Percentiles rank a stretch among this genome's conserved stretches.
Evolutionary conservation across 768 basidiomycete genomes (phyloP).

Genomic region (Tricholoma terreum): DNA sequence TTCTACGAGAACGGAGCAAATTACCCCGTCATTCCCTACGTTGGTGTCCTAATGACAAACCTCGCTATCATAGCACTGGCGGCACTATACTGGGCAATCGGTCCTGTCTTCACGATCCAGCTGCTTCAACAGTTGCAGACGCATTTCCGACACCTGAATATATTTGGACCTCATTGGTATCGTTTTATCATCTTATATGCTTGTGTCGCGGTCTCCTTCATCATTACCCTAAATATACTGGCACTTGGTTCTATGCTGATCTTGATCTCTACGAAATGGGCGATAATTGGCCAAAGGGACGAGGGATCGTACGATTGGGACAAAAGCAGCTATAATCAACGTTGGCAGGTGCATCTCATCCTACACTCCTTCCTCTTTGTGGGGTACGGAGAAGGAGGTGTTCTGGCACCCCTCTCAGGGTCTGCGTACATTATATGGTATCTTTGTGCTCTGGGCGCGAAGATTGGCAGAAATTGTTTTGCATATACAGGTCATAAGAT

Average conservation of each 20-base stretch:
- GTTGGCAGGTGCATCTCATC: conserved; percentile 44
- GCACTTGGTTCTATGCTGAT: conserved; percentile 35
- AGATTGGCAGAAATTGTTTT: conserved; percentile 38
- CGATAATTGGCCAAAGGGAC: conserved; percentile 37
- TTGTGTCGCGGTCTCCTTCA: conserved; percentile 37
- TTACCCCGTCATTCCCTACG: conserved; percentile 41
- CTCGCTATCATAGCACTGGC: conserved; percentile 34
- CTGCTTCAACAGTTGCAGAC: conserved; percentile 25
- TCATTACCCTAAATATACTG: conserved; percentile 36
- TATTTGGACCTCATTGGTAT: conserved; percentile 37
- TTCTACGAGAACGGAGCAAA: conserved; percentile 39
- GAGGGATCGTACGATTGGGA: conserved; percentile 44
- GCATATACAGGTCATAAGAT: conserved; percentile 39
- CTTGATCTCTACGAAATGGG: conserved; percentile 41
- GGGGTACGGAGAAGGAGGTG: conserved; percentile 42
- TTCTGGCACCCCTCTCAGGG: conserved; percentile 38
- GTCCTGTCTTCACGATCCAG: conserved; percentile 37
- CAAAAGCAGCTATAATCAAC: conserved; percentile 45
- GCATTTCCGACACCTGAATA: conserved; percentile 26
- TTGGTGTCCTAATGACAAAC: conserved; percentile 34
- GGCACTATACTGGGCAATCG: conserved; percentile 41
- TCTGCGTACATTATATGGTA: conserved; percentile 44
- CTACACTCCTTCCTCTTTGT: conserved; percentile 35
- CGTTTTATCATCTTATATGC: conserved; percentile 38
- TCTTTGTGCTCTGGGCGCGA: conserved; percentile 39